Evolutionary conservation across 1,284 basidiomycete genomes (phyloP).

Genomic region (Inonotus obliquus): DNA sequence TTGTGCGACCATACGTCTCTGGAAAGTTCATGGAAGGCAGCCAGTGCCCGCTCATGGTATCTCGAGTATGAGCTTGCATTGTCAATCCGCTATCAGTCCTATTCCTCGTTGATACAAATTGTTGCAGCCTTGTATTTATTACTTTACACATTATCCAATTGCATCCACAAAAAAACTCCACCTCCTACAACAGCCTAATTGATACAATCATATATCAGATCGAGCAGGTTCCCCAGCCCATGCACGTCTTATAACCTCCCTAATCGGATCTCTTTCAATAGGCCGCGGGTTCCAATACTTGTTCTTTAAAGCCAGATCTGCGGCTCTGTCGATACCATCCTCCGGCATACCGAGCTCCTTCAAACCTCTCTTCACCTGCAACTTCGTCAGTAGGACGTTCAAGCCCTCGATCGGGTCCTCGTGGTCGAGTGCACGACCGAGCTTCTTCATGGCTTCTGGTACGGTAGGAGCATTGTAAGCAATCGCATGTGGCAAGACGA

Average conservation of each 20-base stretch:
- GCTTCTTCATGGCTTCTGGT: conserved; percentile 31
- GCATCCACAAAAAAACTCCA: not conserved
- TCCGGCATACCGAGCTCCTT: conserved; percentile 40
- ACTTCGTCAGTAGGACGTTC: conserved; percentile 36
- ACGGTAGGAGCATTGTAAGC: conserved; percentile 39
- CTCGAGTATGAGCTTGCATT: conserved; percentile 22
- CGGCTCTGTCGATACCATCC: conserved; percentile 38
- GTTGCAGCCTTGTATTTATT: not conserved
- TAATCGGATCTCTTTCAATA: conserved; percentile 33
- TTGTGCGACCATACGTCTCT: conserved; percentile 65
- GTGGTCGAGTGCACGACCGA: conserved; percentile 31
- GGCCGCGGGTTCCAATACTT: conserved; percentile 42
- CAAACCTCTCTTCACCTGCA: conserved; percentile 36
- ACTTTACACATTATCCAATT: not conserved
- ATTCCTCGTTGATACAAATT: not conserved
- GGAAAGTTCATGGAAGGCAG: conserved; percentile 60
- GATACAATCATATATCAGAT: conserved; percentile 16
- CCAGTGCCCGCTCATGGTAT: conserved; percentile 59
- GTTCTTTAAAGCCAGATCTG: conserved; percentile 36
- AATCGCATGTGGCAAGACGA: conserved; percentile 41
- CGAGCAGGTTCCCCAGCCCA: conserved; percentile 24
- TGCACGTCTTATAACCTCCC: conserved; percentile 24
- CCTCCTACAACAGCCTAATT: not conserved
- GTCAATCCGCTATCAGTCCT: too few relatives aligned
- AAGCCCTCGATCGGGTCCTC: conserved; percentile 34